Conservation (phyloP, 164 flowering plant species). For the Litsea cubeba region DNA sequence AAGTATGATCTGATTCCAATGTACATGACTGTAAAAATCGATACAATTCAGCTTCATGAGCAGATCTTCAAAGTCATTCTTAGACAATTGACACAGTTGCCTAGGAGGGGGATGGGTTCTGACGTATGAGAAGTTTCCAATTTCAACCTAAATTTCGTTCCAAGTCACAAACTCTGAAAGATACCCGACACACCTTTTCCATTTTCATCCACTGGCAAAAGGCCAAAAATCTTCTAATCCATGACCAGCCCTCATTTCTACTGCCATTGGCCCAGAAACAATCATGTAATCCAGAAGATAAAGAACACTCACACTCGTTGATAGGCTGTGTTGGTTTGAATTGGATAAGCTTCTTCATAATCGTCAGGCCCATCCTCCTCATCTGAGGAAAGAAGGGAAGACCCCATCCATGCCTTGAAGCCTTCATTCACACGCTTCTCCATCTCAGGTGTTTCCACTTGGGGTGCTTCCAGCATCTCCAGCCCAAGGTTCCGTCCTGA, state of each 20-base stretch:
- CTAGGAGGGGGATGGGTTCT: neutral
- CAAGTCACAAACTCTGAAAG: neutral
- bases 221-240: neutral
- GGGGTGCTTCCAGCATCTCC: constrained; percentile 80
- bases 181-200: neutral
- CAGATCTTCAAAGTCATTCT: neutral
- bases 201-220: neutral
- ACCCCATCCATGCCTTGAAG: constrained; percentile 94
- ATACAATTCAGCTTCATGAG: neutral
- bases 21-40: neutral
- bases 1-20: neutral
- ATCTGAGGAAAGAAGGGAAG: constrained; percentile 89
- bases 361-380: constrained; percentile 78
- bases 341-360: constrained; percentile 38
- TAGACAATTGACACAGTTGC: neutral
- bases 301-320: constrained; percentile 11
- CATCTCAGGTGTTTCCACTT: constrained; percentile 63
- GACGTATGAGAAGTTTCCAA: neutral
- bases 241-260: neutral
- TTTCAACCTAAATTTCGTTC: too few relatives aligned
- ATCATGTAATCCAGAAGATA: neutral
- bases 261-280: neutral
- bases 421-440: constrained; percentile 88
- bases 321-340: constrained; percentile 29
- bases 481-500: constrained; percentile 57